Conservation (phyloP, 495 filamentous ascomycete genomes). For the Penicillium macrosclerotiorum region DNA sequence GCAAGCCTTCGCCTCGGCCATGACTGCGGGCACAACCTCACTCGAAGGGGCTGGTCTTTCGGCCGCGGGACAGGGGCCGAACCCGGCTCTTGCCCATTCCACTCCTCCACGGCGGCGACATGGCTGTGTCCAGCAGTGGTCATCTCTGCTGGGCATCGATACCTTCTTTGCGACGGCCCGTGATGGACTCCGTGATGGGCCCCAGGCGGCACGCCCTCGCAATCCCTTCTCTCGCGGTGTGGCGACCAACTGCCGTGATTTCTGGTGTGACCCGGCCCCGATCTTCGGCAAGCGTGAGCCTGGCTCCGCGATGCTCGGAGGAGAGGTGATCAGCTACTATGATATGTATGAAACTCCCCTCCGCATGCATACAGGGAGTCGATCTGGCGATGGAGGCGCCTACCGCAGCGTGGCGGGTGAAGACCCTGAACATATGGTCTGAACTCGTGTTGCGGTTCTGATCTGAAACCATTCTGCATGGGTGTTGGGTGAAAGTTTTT, state of each 20-base stretch:
- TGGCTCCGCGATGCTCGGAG: slow-evolving; percentile 73
- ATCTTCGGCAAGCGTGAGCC: slow-evolving; percentile 72
- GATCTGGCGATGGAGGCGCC: slow-evolving; percentile 15
- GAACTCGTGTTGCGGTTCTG: too few species aligned
- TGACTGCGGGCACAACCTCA: slow-evolving; percentile 69
- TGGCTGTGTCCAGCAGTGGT: slow-evolving; percentile 75
- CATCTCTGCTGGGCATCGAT: slow-evolving; percentile 81
- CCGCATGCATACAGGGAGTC: slow-evolving; percentile 52
- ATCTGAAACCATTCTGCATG: background rate
- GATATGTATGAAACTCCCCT: slow-evolving; percentile 82
- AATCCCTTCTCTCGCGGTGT: slow-evolving; percentile 86
- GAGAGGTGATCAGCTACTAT: slow-evolving; percentile 79
- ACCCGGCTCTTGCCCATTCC: slow-evolving; percentile 41
- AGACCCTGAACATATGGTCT: slow-evolving; percentile 34
- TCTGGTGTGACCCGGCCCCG: slow-evolving; percentile 89
- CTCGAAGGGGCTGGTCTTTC: slow-evolving; percentile 69
- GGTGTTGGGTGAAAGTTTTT: slow-evolving; percentile 2
- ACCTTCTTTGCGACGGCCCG: slow-evolving; percentile 84
- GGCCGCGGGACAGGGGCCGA: slow-evolving; percentile 50
- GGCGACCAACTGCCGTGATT: slow-evolving; percentile 87
- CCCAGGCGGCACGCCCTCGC: slow-evolving; percentile 46
- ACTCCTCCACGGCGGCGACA: slow-evolving; percentile 44
- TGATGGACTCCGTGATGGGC: slow-evolving; percentile 56
- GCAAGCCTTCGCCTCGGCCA: slow-evolving; percentile 70
- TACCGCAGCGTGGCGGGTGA: slow-evolving; percentile 45